Evolutionary conservation across 2,329 filamentous ascomycete species (phyloP).

Genomic region (Fusarium haematococcum): DNA sequence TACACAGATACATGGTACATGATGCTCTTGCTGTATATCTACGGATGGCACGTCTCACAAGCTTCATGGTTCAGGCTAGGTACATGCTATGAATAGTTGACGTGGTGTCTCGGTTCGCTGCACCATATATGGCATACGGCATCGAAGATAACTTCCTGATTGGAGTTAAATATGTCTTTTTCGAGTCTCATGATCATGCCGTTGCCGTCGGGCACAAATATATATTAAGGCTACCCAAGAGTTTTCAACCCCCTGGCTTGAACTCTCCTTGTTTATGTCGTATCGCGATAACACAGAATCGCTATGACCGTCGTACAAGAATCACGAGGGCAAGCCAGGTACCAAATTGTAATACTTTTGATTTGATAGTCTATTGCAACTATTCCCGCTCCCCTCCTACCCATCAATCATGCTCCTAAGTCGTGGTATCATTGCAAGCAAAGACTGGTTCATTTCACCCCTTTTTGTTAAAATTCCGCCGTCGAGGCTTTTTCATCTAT

Average conservation of each 20-base stretch:
- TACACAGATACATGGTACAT: not conserved
- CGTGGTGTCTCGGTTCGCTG: constrained; percentile 8
- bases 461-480: constrained; percentile 21
- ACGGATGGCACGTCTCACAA: constrained; percentile 20
- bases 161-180: not conserved
- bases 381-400: constrained; percentile 3
- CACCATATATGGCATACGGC: constrained; percentile 10
- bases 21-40: constrained; percentile 5
- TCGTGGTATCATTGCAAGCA: constrained; percentile 45
- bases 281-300: not conserved
- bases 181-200: not conserved
- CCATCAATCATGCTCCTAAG: constrained; percentile 39
- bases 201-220: not conserved
- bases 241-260: not conserved
- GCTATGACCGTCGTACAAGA: not conserved
- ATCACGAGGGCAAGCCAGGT: not conserved
- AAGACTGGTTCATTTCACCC: constrained; percentile 5
- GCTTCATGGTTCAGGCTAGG: not conserved
- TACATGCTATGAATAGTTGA: not conserved
- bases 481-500: constrained; percentile 37
- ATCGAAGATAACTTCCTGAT: constrained; percentile 6
- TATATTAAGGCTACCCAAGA: not conserved
- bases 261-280: not conserved
- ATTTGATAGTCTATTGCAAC: constrained; percentile 28
- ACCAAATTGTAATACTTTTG: constrained; percentile 10